These are phyloP conservation scores for Kwoniella bestiolae DNA, from an alignment of 768 basidiomycete species.

Conservation along the genomic window DNA sequence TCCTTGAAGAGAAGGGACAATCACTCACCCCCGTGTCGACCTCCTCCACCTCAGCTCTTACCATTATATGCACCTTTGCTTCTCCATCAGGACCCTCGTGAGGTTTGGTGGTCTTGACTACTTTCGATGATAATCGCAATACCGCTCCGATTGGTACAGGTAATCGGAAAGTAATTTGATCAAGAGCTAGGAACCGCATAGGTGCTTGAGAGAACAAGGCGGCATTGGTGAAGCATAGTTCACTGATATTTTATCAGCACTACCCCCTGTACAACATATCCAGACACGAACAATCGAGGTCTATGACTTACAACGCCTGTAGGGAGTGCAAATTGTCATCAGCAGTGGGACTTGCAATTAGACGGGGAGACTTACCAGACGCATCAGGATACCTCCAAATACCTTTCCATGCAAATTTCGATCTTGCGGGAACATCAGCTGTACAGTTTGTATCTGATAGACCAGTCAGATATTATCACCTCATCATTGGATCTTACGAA, in stretches of 20 bases:
- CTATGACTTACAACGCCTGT: slow-evolving; percentile 25
- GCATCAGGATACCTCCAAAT: slow-evolving; percentile 73
- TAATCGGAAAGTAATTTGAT: slow-evolving; percentile 75
- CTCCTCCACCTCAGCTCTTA: slow-evolving; percentile 59
- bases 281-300: not conserved
- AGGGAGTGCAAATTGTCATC: not conserved
- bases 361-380: slow-evolving; percentile 60
- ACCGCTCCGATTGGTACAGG: slow-evolving; percentile 86
- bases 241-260: slow-evolving; percentile 28
- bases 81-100: slow-evolving; percentile 44
- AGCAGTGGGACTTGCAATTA: not conserved
- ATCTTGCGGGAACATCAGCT: slow-evolving; percentile 85
- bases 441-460: slow-evolving; percentile 34
- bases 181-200: slow-evolving; percentile 75
- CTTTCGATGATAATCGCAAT: slow-evolving; percentile 71
- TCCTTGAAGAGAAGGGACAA: too few species aligned
- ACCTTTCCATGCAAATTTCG: slow-evolving; percentile 82
- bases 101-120: slow-evolving; percentile 66
- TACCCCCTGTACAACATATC: too few species aligned
- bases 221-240: slow-evolving; percentile 76
- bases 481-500: not conserved
- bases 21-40: slow-evolving; percentile 67
- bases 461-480: slow-evolving; percentile 2
- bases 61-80: slow-evolving; percentile 55
- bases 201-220: slow-evolving; percentile 69